Evolutionary conservation across 2,329 filamentous ascomycete species (phyloP).

Genomic region (Penicillium palitans): DNA sequence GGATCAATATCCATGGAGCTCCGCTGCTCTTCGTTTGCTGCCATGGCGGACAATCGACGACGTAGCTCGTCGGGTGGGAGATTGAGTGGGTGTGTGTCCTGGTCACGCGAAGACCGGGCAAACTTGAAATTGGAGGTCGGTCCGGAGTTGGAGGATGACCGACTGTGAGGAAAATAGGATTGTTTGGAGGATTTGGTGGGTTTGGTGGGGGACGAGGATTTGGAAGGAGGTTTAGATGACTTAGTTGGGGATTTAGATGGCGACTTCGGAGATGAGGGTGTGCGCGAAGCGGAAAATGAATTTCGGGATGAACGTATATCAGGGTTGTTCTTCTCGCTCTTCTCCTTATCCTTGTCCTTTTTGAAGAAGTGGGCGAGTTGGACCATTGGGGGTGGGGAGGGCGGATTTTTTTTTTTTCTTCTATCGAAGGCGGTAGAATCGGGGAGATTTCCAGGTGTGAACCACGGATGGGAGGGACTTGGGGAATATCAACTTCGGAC

Average conservation of each 20-base stretch:
- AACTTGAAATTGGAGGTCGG: constrained; percentile 37
- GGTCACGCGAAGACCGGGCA: constrained; percentile 41
- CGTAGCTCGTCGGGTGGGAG: constrained; percentile 85
- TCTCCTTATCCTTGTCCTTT: constrained; percentile 30
- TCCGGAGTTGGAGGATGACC: constrained; percentile 33
- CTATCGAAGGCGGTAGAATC: constrained; percentile 45
- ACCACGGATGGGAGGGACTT: constrained; percentile 13
- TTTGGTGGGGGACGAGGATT: constrained; percentile 14
- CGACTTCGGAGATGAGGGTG: constrained; percentile 18
- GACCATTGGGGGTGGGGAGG: constrained; percentile 26
- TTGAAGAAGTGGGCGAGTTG: constrained; percentile 32
- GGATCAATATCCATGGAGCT: constrained; percentile 75
- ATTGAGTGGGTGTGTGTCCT: constrained; percentile 82
- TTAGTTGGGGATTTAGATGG: constrained; percentile 21
- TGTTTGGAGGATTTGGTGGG: constrained; percentile 22
- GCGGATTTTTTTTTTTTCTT: constrained; percentile 14
- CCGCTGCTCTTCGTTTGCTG: constrained; percentile 50
- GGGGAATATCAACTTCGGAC: neutral
- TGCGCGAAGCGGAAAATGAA: constrained; percentile 39
- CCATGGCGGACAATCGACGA: constrained; percentile 62
- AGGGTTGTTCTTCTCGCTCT: constrained; percentile 14
- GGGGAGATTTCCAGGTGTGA: constrained; percentile 17
- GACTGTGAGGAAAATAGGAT: constrained; percentile 29
- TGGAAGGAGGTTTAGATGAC: constrained; percentile 13
- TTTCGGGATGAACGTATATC: constrained; percentile 34